Percentiles rank a stretch among this genome's conserved stretches.
These are phyloP conservation scores for Colletotrichum chrysophilum DNA, from an alignment of 2,329 filamentous ascomycete genomes.

Conservation along the genomic window DNA sequence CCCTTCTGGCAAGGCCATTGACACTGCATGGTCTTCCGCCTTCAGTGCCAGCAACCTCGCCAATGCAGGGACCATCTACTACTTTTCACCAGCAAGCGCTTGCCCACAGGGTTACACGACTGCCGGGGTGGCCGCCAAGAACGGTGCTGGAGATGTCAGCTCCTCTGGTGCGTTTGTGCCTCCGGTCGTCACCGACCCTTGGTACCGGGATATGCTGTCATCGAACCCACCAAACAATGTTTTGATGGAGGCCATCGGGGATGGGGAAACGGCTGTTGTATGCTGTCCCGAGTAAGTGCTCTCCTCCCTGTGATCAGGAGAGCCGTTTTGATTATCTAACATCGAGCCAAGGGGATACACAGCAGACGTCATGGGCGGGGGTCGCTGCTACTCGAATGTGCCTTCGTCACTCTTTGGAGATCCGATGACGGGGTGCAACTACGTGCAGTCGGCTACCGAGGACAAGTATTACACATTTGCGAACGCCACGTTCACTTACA, in stretches of 20 bases:
- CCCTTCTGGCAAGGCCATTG: conserved; percentile 23
- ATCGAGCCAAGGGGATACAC: not conserved
- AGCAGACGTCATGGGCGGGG: not conserved
- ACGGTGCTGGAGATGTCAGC: not conserved
- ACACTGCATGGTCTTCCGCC: not conserved
- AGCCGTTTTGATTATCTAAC: not conserved
- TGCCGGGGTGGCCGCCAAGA: conserved; percentile 21
- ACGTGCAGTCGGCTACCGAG: not conserved
- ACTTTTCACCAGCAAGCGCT: conserved; percentile 27
- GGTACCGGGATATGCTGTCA: too few relatives aligned
- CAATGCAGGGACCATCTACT: conserved; percentile 2
- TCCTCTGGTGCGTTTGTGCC: conserved; percentile 1
- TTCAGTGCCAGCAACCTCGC: not conserved
- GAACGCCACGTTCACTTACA: conserved; percentile 4
- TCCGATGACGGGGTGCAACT: not conserved
- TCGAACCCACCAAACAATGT: not conserved
- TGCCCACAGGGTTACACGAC: conserved; percentile 31
- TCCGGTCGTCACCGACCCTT: not conserved
- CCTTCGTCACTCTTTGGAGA: not conserved
- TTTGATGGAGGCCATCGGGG: not conserved
- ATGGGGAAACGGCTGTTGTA: not conserved
- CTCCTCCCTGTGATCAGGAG: not conserved
- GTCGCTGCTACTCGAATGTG: not conserved
- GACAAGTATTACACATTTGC: not conserved
- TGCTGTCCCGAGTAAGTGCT: not conserved